These are phyloP conservation scores for Clonostachys sp. DNA, from an alignment of 2,329 filamentous ascomycete species.

Conservation along the genomic window DNA sequence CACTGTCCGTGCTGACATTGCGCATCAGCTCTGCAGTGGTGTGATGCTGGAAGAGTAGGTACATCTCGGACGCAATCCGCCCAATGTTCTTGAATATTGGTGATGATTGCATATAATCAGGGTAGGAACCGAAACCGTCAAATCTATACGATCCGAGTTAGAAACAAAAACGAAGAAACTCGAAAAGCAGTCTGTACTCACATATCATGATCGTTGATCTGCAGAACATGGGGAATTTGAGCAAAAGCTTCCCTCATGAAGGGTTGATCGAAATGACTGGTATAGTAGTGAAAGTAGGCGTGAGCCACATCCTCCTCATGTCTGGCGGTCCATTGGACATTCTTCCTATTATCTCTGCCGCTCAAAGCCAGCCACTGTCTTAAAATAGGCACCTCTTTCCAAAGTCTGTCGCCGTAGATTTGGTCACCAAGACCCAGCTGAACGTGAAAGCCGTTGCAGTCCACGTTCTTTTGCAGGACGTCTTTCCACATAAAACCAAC, in stretches of 20 bases:
- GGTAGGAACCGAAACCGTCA: constrained; percentile 95
- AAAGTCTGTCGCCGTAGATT: constrained; percentile 90
- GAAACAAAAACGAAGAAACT: background rate
- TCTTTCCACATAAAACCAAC: constrained; percentile 99
- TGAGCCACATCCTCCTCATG: constrained; percentile 95
- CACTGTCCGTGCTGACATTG: constrained; percentile 80
- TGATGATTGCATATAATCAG: constrained; percentile 96
- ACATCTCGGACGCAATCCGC: constrained; percentile 94
- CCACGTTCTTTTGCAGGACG: constrained; percentile 92
- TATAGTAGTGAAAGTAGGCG: constrained; percentile 98
- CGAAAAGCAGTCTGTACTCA: constrained; percentile 45
- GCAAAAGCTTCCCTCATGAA: constrained; percentile 93
- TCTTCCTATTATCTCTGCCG: constrained; percentile 90
- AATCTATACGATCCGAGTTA: constrained; percentile 52
- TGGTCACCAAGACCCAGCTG: constrained; percentile 91
- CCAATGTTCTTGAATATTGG: constrained; percentile 99
- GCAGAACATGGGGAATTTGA: constrained; percentile 89
- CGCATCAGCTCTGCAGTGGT: constrained; percentile 91
- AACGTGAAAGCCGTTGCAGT: constrained; percentile 92
- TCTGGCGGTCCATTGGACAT: constrained; percentile 84
- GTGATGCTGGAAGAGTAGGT: constrained; percentile 96
- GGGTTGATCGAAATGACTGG: constrained; percentile 95
- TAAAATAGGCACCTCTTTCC: constrained; percentile 90
- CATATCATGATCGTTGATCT: constrained; percentile 98
- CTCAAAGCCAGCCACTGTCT: constrained; percentile 94